phyloP scores from a whole-genome alignment of 1,139 yeast species.

The Pichia norvegensis region DNA sequence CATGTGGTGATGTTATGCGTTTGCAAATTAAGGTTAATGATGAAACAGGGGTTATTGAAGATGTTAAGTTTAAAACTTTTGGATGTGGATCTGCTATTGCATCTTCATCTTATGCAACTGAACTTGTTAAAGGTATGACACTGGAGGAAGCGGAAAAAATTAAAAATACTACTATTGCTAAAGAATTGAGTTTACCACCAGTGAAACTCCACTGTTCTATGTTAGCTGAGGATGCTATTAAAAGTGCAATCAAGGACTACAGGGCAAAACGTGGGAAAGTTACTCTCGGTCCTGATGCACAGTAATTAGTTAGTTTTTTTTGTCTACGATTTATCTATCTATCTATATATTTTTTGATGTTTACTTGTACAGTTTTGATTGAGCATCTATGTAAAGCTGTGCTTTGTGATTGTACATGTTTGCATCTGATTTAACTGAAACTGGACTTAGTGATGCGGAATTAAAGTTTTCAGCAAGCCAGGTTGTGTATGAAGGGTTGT shows the following conservation, averaged over 20 bases:
- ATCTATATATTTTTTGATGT: neutral
- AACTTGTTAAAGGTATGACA: constrained; percentile 89
- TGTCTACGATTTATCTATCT: neutral
- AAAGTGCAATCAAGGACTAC: constrained; percentile 94
- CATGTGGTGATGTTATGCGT: constrained; percentile 99
- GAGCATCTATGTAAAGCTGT: neutral
- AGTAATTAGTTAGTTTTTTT: neutral
- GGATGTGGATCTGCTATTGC: constrained; percentile 99
- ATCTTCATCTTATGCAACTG: constrained; percentile 89
- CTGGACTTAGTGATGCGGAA: neutral
- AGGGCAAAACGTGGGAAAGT: constrained; percentile 60
- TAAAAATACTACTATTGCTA: constrained; percentile 87
- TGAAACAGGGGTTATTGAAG: constrained; percentile 81
- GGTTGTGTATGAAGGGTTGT: constrained; percentile 29
- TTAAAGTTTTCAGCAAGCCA: constrained; percentile 38
- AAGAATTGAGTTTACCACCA: constrained; percentile 90
- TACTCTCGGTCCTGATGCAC: constrained; percentile 46
- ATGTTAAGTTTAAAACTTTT: constrained; percentile 95
- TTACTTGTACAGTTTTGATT: neutral
- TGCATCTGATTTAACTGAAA: neutral
- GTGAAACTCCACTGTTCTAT: constrained; percentile 95
- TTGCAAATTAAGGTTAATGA: constrained; percentile 90
- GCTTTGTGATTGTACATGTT: constrained; percentile 16
- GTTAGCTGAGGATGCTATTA: constrained; percentile 98
- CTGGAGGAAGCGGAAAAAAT: constrained; percentile 88